A percentile compares a stretch with the other conserved stretches of the same genome.
Conservation (phyloP, 345 rosid genomes). For the Kandelia obovata region DNA sequence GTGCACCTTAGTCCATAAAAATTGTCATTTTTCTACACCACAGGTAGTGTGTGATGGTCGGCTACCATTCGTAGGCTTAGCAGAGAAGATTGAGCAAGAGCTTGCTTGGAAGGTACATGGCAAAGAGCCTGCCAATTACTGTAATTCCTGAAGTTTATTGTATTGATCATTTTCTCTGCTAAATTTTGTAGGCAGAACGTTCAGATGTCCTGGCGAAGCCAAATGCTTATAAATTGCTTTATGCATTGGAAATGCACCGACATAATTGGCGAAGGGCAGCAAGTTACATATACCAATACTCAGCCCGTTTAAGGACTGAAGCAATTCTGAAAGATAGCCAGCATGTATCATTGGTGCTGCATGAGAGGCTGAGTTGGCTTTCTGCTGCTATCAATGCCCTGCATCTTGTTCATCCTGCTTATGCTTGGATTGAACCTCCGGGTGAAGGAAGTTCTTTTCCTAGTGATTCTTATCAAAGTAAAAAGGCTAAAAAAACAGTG, state of each 20-base stretch:
- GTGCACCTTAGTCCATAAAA: background rate
- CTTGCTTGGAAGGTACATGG: conserved; percentile 89
- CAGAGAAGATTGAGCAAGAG: conserved; percentile 85
- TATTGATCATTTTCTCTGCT: conserved; percentile 17
- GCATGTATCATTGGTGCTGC: conserved; percentile 46
- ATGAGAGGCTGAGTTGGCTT: conserved; percentile 86
- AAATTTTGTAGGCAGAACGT: conserved; percentile 67
- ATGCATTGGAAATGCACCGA: conserved; percentile 87
- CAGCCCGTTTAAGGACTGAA: conserved; percentile 73
- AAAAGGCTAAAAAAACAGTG: conserved; percentile 61
- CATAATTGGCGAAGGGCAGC: conserved; percentile 97
- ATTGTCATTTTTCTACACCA: conserved; percentile 15
- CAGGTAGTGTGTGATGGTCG: conserved; percentile 84
- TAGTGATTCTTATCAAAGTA: conserved; percentile 53
- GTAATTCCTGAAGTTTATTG: conserved; percentile 14
- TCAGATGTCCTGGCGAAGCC: conserved; percentile 70
- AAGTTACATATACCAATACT: conserved; percentile 67
- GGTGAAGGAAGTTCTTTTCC: conserved; percentile 38
- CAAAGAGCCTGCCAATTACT: conserved; percentile 3
- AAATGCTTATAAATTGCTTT: conserved; percentile 84
- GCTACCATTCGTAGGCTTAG: conserved; percentile 80
- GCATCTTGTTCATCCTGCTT: conserved; percentile 68
- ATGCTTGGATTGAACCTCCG: conserved; percentile 83
- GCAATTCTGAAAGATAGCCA: conserved; percentile 52
- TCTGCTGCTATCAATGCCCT: conserved; percentile 90